phyloP scores from a whole-genome alignment of 169 alveolate genomes.

The Plasmodium cynomolgi region DNA sequence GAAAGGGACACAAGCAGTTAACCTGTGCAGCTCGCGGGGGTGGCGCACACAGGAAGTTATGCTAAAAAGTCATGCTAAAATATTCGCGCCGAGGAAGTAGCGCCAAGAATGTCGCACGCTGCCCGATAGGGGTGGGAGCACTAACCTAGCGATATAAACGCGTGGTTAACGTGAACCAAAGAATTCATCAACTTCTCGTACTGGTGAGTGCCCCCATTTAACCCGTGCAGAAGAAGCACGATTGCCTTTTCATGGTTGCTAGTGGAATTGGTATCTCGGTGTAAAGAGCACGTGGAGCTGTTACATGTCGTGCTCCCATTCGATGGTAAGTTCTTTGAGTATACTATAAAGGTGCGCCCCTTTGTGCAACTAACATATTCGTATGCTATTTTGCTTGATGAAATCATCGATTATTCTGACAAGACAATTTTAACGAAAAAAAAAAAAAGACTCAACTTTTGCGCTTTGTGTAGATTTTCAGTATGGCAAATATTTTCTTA shows the following conservation, averaged over 20 bases:
- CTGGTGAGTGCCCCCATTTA: slow-evolving; percentile 60
- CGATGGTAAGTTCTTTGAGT: slow-evolving; percentile 24
- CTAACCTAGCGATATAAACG: slow-evolving; percentile 66
- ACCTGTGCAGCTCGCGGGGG: neutral
- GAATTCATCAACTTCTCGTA: slow-evolving; percentile 35
- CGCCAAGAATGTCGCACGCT: neutral
- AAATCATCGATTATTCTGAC: slow-evolving; percentile 3
- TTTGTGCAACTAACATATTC: slow-evolving; percentile 48
- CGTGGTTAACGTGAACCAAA: slow-evolving; percentile 6
- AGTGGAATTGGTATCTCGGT: neutral
- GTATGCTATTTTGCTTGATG: slow-evolving; percentile 8
- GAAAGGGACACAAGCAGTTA: neutral
- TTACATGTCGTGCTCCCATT: slow-evolving; percentile 5
- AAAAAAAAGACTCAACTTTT: neutral
- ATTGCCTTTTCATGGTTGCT: slow-evolving; percentile 13
- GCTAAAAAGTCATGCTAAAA: neutral
- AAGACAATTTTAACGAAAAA: slow-evolving; percentile 3
- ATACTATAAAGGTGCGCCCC: slow-evolving; percentile 44
- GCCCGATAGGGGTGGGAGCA: neutral
- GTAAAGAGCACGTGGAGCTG: slow-evolving; percentile 1
- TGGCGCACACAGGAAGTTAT: neutral
- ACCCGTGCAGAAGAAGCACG: slow-evolving; percentile 57
- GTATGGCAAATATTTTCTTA: neutral
- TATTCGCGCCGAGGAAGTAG: neutral
- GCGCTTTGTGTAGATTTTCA: neutral